Evolutionary conservation across 176 grass and related monocot genomes (phyloP).

Genomic region (Aegilops tauschii): DNA sequence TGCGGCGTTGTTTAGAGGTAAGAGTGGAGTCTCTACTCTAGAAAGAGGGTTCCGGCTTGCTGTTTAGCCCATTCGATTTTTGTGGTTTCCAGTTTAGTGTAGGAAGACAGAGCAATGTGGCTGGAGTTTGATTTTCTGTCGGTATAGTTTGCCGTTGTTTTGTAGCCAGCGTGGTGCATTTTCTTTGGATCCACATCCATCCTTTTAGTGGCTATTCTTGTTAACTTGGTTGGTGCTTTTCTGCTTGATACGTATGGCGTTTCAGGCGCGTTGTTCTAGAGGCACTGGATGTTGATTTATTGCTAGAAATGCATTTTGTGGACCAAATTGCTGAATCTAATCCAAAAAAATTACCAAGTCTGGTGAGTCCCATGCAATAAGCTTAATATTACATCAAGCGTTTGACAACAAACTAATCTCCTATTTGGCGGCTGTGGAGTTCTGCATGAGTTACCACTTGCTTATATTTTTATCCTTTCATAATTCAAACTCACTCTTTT

Average conservation of each 20-base stretch:
- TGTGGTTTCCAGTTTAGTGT: background rate
- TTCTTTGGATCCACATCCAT: background rate
- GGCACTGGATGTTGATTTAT: constrained; percentile 60
- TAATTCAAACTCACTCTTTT: background rate
- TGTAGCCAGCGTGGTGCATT: background rate
- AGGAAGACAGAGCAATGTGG: background rate
- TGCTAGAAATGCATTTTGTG: constrained; percentile 71
- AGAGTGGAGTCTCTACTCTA: background rate
- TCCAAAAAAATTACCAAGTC: constrained; percentile 88
- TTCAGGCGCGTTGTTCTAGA: constrained; percentile 93
- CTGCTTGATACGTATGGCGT: constrained; percentile 78
- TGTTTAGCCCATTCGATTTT: background rate
- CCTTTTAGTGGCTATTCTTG: background rate
- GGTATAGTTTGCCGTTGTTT: background rate
- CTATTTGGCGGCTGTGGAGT: background rate
- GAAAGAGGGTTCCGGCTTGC: background rate
- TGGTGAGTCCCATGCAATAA: constrained; percentile 51
- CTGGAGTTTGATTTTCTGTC: background rate
- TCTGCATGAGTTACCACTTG: background rate
- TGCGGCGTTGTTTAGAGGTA: background rate
- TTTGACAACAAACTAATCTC: constrained; percentile 5
- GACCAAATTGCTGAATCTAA: constrained; percentile 56
- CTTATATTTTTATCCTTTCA: background rate
- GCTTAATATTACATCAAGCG: background rate
- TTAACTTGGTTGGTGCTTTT: constrained; percentile 4